Evolutionary conservation across 257 asterid genomes (phyloP).

Genomic region (Gentiana macrophylla): DNA sequence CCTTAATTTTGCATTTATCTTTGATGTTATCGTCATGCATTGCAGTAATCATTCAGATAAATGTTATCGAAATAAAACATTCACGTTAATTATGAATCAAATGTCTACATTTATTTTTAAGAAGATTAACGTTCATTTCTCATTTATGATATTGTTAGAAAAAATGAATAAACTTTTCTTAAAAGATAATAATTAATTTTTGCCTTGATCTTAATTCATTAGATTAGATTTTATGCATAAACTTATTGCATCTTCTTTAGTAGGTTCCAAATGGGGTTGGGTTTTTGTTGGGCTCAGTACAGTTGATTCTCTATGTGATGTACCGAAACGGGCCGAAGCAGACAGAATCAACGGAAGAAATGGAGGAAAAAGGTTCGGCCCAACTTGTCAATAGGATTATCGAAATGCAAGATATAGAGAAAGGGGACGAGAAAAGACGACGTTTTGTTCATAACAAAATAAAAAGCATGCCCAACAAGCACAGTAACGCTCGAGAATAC

Average conservation of each 20-base stretch:
- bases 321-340: constrained; percentile 22
- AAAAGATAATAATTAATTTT: too few relatives aligned
- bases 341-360: constrained; percentile 7
- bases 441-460: constrained; percentile 18
- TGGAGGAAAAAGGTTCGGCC: constrained; percentile 25
- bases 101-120: too few relatives aligned
- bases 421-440: constrained; percentile 5
- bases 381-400: constrained; percentile 13
- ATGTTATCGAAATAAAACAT: too few relatives aligned
- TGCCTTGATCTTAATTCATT: too few relatives aligned
- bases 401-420: constrained; percentile 24
- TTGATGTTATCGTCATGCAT: neutral
- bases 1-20: neutral
- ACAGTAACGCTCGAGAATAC: constrained; percentile 21
- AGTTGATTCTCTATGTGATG: constrained; percentile 26
- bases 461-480: constrained; percentile 31
- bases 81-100: neutral
- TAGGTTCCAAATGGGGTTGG: constrained; percentile 69
- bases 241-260: neutral
- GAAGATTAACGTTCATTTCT: too few relatives aligned
- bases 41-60: too few relatives aligned
- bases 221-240: too few relatives aligned
- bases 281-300: constrained; percentile 43
- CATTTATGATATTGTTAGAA: too few relatives aligned
- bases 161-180: too few relatives aligned